These are phyloP conservation scores for Aspergillus flavus DNA, from an alignment of 2,329 filamentous ascomycete genomes.

Conservation along the genomic window DNA sequence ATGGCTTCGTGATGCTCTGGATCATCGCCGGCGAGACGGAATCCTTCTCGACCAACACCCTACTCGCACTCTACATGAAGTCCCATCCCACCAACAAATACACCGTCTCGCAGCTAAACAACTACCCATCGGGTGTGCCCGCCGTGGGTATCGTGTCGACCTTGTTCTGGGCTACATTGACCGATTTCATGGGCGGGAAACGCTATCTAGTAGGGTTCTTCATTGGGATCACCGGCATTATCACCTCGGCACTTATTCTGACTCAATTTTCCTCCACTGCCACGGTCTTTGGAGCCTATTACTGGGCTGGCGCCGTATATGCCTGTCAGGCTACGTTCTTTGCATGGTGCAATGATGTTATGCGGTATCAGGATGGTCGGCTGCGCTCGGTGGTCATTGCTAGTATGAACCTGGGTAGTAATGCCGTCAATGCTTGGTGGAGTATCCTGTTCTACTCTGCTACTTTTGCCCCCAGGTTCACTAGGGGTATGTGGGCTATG, in stretches of 20 bases:
- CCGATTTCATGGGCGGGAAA: constrained; percentile 60
- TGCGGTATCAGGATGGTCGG: constrained; percentile 64
- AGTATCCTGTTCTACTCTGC: constrained; percentile 71
- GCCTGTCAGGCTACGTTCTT: constrained; percentile 76
- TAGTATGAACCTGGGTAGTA: constrained; percentile 71
- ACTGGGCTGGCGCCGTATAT: constrained; percentile 70
- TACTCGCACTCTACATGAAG: constrained; percentile 57
- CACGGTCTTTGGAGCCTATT: constrained; percentile 66
- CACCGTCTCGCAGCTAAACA: constrained; percentile 54
- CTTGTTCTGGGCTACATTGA: constrained; percentile 69
- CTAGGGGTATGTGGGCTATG: constrained; percentile 46
- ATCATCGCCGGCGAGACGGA: constrained; percentile 72
- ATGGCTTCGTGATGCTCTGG: constrained; percentile 41
- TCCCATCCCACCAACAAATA: constrained; percentile 49
- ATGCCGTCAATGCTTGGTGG: constrained; percentile 74
- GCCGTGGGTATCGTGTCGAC: constrained; percentile 59
- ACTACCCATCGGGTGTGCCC: constrained; percentile 56
- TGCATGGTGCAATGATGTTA: constrained; percentile 73
- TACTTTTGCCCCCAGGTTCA: constrained; percentile 67
- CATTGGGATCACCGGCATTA: constrained; percentile 65
- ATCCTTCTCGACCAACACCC: constrained; percentile 67
- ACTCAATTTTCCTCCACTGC: constrained; percentile 55
- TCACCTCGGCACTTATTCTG: constrained; percentile 64
- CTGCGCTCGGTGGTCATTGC: constrained; percentile 69
- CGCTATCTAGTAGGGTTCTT: constrained; percentile 69